phyloP scores from a whole-genome alignment of 805 yeast genomes.

The Metschnikowia baotianmanensis region DNA sequence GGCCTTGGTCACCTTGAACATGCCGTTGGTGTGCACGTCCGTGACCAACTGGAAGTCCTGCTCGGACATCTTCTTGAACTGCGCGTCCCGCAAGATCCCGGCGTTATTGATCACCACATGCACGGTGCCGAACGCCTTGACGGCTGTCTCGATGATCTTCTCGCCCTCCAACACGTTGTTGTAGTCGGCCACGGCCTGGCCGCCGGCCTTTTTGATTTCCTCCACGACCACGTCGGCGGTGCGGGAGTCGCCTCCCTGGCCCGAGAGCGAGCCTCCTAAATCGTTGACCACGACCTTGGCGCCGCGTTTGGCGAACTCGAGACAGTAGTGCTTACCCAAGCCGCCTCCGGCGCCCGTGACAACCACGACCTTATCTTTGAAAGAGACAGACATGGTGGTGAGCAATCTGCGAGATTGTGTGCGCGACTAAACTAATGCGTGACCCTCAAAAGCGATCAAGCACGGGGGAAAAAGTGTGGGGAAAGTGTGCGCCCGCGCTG shows the following conservation, averaged over 20 bases:
- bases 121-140: slow-evolving; percentile 82
- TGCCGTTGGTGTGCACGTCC: slow-evolving; percentile 88
- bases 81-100: slow-evolving; percentile 86
- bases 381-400: slow-evolving; percentile 30
- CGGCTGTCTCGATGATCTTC: slow-evolving; percentile 80
- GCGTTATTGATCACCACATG: slow-evolving; percentile 92
- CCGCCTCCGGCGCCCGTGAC: slow-evolving; percentile 99
- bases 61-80: slow-evolving; percentile 82
- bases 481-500: slow-evolving; percentile 1
- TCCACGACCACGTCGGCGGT: slow-evolving; percentile 90
- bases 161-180: slow-evolving; percentile 87
- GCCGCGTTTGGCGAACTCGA: slow-evolving; percentile 84
- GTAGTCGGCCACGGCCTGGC: slow-evolving; percentile 89
- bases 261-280: slow-evolving; percentile 79
- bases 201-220: slow-evolving; percentile 74
- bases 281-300: slow-evolving; percentile 96
- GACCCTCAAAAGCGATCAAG: not conserved
- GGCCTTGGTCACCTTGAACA: slow-evolving; percentile 77
- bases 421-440: not conserved
- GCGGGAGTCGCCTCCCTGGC: slow-evolving; percentile 63
- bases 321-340: slow-evolving; percentile 82
- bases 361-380: slow-evolving; percentile 83
- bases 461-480: slow-evolving; percentile 1
- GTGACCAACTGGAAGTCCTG: slow-evolving; percentile 76
- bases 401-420: not conserved